A percentile compares a stretch with the other conserved stretches of the same genome.
Evolutionary conservation across 495 filamentous ascomycete genomes (phyloP).

Genomic region (Xylaria grammica): DNA sequence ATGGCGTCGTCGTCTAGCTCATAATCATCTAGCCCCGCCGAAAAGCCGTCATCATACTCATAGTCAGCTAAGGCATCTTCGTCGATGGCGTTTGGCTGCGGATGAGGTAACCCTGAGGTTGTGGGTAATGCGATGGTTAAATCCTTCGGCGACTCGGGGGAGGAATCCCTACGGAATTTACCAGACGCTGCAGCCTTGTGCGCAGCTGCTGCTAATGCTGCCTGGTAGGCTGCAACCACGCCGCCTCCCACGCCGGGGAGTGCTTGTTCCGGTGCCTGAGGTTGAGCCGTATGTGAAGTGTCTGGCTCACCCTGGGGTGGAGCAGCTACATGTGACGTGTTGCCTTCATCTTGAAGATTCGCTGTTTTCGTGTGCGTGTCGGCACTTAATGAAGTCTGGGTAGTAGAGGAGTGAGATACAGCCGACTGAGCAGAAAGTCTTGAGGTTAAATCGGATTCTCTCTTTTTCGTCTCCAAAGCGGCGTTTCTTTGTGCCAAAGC

Average conservation of each 20-base stretch:
- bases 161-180: slow-evolving; percentile 66
- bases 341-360: slow-evolving; percentile 16
- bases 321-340: slow-evolving; percentile 16
- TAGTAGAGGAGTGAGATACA: slow-evolving; percentile 47
- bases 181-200: slow-evolving; percentile 73
- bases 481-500: slow-evolving; percentile 45
- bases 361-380: slow-evolving; percentile 30
- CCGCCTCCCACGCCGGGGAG: slow-evolving; percentile 45
- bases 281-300: slow-evolving; percentile 16
- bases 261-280: slow-evolving; percentile 27
- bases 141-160: slow-evolving; percentile 56
- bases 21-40: slow-evolving; percentile 61
- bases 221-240: slow-evolving; percentile 74
- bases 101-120: slow-evolving; percentile 39
- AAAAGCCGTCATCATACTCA: slow-evolving; percentile 57
- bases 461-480: slow-evolving; percentile 33
- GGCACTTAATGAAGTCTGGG: slow-evolving; percentile 42
- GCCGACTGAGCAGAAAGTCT: slow-evolving; percentile 44
- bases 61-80: slow-evolving; percentile 49
- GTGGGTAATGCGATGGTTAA: slow-evolving; percentile 51
- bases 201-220: slow-evolving; percentile 79
- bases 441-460: slow-evolving; percentile 46
- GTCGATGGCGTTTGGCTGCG: slow-evolving; percentile 32
- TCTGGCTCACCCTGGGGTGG: slow-evolving; percentile 19
- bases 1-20: slow-evolving; percentile 82